These are phyloP conservation scores for Penicillium oxalicum DNA, from an alignment of 2,329 filamentous ascomycete genomes.

Conservation along the genomic window DNA sequence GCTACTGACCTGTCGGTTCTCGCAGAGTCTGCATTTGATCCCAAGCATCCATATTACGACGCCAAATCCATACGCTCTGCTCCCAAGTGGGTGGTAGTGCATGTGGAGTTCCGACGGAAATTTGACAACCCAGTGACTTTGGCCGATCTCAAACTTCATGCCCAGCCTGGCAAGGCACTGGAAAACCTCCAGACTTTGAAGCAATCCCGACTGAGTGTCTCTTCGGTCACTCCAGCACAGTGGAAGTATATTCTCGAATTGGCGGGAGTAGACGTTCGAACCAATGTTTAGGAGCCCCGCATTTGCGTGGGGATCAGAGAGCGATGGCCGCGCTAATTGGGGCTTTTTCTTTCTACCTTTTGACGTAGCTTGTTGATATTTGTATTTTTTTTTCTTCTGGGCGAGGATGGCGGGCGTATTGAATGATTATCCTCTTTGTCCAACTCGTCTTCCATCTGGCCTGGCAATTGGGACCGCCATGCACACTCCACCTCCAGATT, in stretches of 20 bases:
- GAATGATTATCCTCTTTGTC: no score
- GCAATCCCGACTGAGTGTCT: constrained; percentile 74
- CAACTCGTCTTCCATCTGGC: no score
- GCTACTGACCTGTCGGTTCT: background rate
- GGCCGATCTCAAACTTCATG: constrained; percentile 62
- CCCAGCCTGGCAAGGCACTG: constrained; percentile 51
- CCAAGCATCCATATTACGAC: constrained; percentile 75
- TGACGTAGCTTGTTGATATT: no score
- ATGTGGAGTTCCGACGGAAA: constrained; percentile 81
- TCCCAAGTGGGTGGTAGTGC: constrained; percentile 82
- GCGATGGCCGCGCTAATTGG: background rate
- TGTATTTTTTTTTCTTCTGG: no score
- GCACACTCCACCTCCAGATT: no score
- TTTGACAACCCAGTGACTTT: constrained; percentile 66
- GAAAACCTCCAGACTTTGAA: constrained; percentile 77
- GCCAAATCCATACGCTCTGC: constrained; percentile 61
- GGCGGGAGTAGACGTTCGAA: constrained; percentile 29
- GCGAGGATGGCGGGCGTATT: no score
- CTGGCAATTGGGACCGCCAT: no score
- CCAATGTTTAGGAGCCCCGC: constrained; percentile 4
- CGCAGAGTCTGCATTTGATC: constrained; percentile 63
- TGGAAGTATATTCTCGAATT: constrained; percentile 46
- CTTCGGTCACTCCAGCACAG: constrained; percentile 41
- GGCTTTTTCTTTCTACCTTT: no score
- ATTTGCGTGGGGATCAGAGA: no score